A percentile compares a stretch with the other conserved stretches of the same genome.
Conservation (phyloP, 768 basidiomycete species). For the Lentinula sp. region DNA sequence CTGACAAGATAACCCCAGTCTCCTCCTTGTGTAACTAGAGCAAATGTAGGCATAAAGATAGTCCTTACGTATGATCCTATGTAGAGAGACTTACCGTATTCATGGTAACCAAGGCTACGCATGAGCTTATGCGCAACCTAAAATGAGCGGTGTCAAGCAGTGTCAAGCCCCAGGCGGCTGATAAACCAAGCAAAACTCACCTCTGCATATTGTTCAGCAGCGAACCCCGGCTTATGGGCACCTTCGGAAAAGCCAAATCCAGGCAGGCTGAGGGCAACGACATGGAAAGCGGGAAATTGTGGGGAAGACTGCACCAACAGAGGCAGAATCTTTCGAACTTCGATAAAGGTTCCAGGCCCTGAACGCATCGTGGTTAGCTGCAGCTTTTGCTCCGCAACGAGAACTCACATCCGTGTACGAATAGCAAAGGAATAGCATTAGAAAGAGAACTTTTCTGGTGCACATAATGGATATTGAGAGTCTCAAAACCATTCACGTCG, state of each 20-base stretch:
- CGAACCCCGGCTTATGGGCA: constrained; percentile 34
- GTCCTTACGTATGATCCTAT: not conserved
- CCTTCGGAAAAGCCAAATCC: constrained; percentile 42
- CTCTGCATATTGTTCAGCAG: constrained; percentile 29
- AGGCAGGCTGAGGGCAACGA: constrained; percentile 38
- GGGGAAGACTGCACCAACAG: constrained; percentile 24
- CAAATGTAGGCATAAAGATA: not conserved
- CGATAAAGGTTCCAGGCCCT: constrained; percentile 43
- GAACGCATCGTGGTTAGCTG: not conserved
- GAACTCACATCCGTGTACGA: constrained; percentile 9
- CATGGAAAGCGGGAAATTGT: constrained; percentile 37
- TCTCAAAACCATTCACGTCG: constrained; percentile 22
- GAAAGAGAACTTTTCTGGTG: constrained; percentile 21
- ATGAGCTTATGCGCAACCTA: constrained; percentile 25
- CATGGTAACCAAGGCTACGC: constrained; percentile 24
- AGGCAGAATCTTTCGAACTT: constrained; percentile 36
- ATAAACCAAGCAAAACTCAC: constrained; percentile 5
- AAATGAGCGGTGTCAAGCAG: too few species aligned
- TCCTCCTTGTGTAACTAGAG: constrained; percentile 31
- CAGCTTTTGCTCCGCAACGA: not conserved
- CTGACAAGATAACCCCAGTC: constrained; percentile 33
- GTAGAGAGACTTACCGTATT: constrained; percentile 22
- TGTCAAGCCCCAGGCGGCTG: too few species aligned
- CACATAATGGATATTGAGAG: constrained; percentile 28
- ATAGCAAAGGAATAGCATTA: constrained; percentile 11